Evolutionary conservation across 2,329 filamentous ascomycete species (phyloP).

Genomic region (Teratosphaeria gauchensis): DNA sequence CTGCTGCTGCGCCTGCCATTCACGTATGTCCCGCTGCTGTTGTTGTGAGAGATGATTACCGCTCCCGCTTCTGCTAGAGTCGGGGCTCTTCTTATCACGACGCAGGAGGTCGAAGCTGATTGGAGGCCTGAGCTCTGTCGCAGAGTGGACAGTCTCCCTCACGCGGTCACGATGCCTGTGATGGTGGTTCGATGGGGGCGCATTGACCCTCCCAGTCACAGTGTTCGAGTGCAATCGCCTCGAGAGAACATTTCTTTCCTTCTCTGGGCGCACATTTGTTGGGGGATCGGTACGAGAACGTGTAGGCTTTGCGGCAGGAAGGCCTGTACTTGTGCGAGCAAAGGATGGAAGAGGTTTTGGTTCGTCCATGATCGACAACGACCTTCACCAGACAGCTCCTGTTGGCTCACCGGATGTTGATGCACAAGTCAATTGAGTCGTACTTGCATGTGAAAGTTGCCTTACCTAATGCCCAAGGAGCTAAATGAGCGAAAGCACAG

Average conservation of each 20-base stretch:
- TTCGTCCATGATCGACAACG: background rate
- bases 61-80: conserved; percentile 15
- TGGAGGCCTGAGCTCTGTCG: conserved; percentile 34
- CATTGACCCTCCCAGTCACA: conserved; percentile 2
- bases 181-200: background rate
- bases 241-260: conserved; percentile 4
- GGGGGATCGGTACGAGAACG: conserved; percentile 9
- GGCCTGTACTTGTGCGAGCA: conserved; percentile 3
- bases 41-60: conserved; percentile 2
- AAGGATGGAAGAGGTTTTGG: background rate
- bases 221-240: conserved; percentile 7
- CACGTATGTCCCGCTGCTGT: conserved; percentile 6
- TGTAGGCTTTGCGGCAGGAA: conserved; percentile 1
- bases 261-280: background rate
- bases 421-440: background rate
- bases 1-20: conserved; percentile 13
- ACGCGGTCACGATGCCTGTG: conserved; percentile 7
- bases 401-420: too few species aligned
- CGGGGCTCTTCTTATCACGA: conserved; percentile 21
- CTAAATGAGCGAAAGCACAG: background rate
- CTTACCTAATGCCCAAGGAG: background rate
- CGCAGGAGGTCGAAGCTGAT: conserved; percentile 36
- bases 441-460: background rate
- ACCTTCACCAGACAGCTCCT: background rate
- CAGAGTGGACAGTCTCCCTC: conserved; percentile 36